Percentiles rank a stretch among this genome's conserved stretches.
phyloP scores from a whole-genome alignment of 768 basidiomycete genomes.

The Dioszegia aurantiaca region DNA sequence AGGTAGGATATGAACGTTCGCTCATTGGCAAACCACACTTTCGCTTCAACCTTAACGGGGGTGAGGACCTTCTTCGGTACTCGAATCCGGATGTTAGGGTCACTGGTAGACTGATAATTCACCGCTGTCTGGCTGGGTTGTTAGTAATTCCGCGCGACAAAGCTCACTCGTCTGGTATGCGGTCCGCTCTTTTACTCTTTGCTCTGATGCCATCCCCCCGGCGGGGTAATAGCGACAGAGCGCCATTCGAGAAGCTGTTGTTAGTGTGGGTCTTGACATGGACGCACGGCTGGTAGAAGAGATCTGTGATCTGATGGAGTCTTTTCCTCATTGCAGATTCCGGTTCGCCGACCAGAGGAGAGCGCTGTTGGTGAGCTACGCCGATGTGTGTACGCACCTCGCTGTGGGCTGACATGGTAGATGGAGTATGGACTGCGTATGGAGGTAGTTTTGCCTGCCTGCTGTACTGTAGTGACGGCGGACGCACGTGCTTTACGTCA shows the following conservation, averaged over 20 bases:
- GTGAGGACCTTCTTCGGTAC: slow-evolving; percentile 49
- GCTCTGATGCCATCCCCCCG: slow-evolving; percentile 28
- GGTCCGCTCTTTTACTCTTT: slow-evolving; percentile 49
- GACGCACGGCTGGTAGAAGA: slow-evolving; percentile 35
- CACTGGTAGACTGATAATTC: slow-evolving; percentile 46
- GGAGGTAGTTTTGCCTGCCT: too few relatives aligned
- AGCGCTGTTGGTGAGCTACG: background rate
- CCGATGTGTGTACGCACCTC: background rate
- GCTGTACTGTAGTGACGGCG: too few relatives aligned
- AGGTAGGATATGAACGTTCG: slow-evolving; percentile 86
- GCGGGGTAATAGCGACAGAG: slow-evolving; percentile 36
- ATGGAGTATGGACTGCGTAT: too few relatives aligned
- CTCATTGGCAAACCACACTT: slow-evolving; percentile 98
- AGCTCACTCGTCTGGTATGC: slow-evolving; percentile 48
- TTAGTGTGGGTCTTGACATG: background rate
- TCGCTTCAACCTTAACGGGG: slow-evolving; percentile 77
- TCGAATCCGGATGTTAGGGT: slow-evolving; percentile 32
- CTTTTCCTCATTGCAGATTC: background rate
- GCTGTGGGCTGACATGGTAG: background rate
- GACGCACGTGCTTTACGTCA: slow-evolving; percentile 1
- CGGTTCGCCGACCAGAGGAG: background rate
- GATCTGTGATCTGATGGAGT: slow-evolving; percentile 19
- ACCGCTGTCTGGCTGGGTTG: slow-evolving; percentile 17
- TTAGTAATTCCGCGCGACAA: background rate
- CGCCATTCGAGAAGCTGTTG: slow-evolving; percentile 43